Conservation (phyloP, 306 rosid species). For the Hylodesmum podocarpum region DNA sequence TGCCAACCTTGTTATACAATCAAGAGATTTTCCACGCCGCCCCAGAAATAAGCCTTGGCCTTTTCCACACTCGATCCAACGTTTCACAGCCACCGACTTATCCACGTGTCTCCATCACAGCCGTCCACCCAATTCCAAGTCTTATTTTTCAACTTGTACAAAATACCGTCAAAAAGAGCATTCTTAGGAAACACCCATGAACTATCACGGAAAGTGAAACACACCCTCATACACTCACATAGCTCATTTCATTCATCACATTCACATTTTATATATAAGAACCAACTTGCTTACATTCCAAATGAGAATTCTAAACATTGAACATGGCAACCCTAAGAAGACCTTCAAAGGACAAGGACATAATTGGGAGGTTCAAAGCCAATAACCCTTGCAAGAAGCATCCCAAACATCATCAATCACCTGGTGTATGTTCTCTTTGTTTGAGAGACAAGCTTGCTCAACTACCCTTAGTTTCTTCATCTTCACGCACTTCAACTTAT, state of each 20-base stretch:
- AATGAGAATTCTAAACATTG: neutral
- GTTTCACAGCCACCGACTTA: slow-evolving; percentile 44
- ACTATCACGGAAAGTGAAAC: slow-evolving; percentile 41
- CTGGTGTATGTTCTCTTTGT: slow-evolving; percentile 87
- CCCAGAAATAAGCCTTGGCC: slow-evolving; percentile 32
- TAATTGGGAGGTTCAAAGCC: slow-evolving; percentile 25
- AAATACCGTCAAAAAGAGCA: slow-evolving; percentile 56
- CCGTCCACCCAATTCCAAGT: slow-evolving; percentile 33
- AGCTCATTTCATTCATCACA: neutral
- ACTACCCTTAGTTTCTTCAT: neutral
- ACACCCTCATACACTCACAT: neutral
- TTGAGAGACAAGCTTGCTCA: slow-evolving; percentile 56
- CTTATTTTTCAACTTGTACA: slow-evolving; percentile 32
- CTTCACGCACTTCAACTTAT: neutral
- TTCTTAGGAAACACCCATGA: slow-evolving; percentile 52
- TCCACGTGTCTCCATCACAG: slow-evolving; percentile 30
- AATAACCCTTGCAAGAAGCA: slow-evolving; percentile 63
- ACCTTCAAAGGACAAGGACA: slow-evolving; percentile 33
- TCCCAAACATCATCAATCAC: slow-evolving; percentile 75
- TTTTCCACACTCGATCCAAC: slow-evolving; percentile 12
- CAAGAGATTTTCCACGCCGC: slow-evolving; percentile 50
- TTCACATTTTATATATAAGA: slow-evolving; percentile 23
- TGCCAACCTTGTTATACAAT: neutral
- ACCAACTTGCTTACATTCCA: neutral
- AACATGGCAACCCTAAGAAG: slow-evolving; percentile 37